These are phyloP conservation scores for Phytophthora colocasiae DNA, from an alignment of 352 stramenopile genomes.

Conservation along the genomic window DNA sequence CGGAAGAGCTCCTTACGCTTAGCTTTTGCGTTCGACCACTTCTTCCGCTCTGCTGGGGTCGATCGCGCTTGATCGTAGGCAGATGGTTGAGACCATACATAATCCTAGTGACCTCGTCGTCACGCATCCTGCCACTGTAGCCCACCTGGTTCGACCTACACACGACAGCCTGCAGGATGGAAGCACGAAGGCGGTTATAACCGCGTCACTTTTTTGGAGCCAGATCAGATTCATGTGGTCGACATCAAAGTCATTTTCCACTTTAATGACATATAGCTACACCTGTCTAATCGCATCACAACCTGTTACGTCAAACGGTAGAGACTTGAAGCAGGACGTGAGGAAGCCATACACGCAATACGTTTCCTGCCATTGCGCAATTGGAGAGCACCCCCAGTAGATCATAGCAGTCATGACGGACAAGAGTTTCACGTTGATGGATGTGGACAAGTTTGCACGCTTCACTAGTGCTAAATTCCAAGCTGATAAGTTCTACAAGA, in stretches of 20 bases:
- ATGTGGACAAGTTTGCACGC: slow-evolving; percentile 76
- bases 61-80: slow-evolving; percentile 21
- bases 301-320: slow-evolving; percentile 12
- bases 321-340: slow-evolving; percentile 15
- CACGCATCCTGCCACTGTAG: slow-evolving; percentile 20
- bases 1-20: not conserved
- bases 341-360: slow-evolving; percentile 21
- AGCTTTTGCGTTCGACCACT: slow-evolving; percentile 11
- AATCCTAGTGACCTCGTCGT: slow-evolving; percentile 12
- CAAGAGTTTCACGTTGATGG: slow-evolving; percentile 38
- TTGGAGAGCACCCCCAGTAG: not conserved
- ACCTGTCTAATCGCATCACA: not conserved
- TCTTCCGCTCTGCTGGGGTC: slow-evolving; percentile 17
- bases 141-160: slow-evolving; percentile 1
- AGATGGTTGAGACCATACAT: slow-evolving; percentile 27
- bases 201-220: slow-evolving; percentile 6
- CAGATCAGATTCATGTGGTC: slow-evolving; percentile 2
- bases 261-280: no score
- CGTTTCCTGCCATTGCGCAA: slow-evolving; percentile 6
- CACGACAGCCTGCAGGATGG: not conserved
- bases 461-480: slow-evolving; percentile 67
- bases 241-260: no score
- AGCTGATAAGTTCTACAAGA: slow-evolving; percentile 89
- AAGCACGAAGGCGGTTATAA: slow-evolving; percentile 2
- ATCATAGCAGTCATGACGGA: slow-evolving; percentile 16